Base-by-base conservation (phyloP, 176 grass and related monocot species). In the Juncus inflexus region DNA sequence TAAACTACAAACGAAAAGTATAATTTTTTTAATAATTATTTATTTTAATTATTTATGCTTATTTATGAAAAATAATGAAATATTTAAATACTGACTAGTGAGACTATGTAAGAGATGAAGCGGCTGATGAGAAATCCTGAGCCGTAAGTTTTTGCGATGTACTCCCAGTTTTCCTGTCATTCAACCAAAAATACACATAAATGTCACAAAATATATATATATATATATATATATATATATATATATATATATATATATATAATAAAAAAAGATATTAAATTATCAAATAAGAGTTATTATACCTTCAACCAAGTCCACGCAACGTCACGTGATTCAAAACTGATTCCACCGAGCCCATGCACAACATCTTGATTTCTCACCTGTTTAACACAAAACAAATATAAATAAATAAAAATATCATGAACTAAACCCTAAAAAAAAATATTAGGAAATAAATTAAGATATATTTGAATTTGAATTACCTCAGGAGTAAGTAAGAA, bases 291-390 rank as follows among this genome's bases (percentile, higher is more conserved):
- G n/a, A 60, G 12, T 37, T 56, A 28, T 28, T 28, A 28, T 91
- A 97, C 92, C 92, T 91, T 97, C 40, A 97, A 35, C 92, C 92
- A 97, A 62, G 77, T 63, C 92, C 92, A 97, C 60, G 92, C 87
- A 60, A 83, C 70, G 35, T 91, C 87, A 5, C 90, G 79, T 61
- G 65, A 87, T 37, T 53, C 77, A 16, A 77, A 64, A 11, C 67
- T 81, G 35, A 97, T 77, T 76, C 87, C 92, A 64, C 52, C 77
- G 57, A 97, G 82, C 51, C 90, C 80, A 53, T 74, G 64, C 61
- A 97, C 66, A 2, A 75, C 80, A 56, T 97, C 92, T 60, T 97
- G 92, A 66, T 86, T 91, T 66, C 92, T 86, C 58, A 97, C 92
- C 92, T 97, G 52, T 42, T 13, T 14, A 41, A 61, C 61, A 3